Evolutionary conservation across 179 eudicot species (phyloP), one percentile per base, ranked within the genome.

Genomic region (Beta lomatogona): DNA sequence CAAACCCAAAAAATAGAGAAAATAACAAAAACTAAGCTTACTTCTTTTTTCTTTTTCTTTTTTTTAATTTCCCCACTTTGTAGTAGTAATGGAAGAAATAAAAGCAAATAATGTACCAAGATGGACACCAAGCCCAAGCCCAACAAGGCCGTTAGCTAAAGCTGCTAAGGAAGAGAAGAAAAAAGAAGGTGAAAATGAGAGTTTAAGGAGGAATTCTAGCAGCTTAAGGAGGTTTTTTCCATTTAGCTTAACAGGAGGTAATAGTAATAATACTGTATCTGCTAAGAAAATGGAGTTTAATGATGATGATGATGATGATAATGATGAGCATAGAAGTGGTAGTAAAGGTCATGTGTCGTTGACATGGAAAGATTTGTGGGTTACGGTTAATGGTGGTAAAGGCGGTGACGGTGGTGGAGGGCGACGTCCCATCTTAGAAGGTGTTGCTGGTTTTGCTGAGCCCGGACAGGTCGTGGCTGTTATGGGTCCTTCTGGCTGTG

Each of bases 401-500:
- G 82, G 76, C 5, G 80, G 83, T 1, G 19, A 18, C 19, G 55
- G 15, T 9, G 76, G 19, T 22, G 60, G 61, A 0, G 46, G 4
- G 4, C 36, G 76, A 11, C 60, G 77, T 41, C 36, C 80, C 9
- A 85, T 89, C 25, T 83, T 90, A 31, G 74, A 75, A 41, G 91
- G 84, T 9, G 79, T 86, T 0, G 75, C 87, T 1, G 97, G 94
- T 5, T 92, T 84, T 75, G 94, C 94, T 72, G 21, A 86, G 81
- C 87, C 89, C 68, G 92, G 91, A 12, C 87, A 86, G 61, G 78
- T 92, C 25, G 82, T 91, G 89, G 97, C 94, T 80, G 86, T 92
- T 71, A 87, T 92, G 92, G 97, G 97, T 46, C 97, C 97, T 50
- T 90, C 93, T 84, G 97, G 97, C 5, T 93, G 91, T 16, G 97